Base-by-base conservation (phyloP, 2,329 filamentous ascomycete genomes). In the Aaosphaeria pasadenensis region DNA sequence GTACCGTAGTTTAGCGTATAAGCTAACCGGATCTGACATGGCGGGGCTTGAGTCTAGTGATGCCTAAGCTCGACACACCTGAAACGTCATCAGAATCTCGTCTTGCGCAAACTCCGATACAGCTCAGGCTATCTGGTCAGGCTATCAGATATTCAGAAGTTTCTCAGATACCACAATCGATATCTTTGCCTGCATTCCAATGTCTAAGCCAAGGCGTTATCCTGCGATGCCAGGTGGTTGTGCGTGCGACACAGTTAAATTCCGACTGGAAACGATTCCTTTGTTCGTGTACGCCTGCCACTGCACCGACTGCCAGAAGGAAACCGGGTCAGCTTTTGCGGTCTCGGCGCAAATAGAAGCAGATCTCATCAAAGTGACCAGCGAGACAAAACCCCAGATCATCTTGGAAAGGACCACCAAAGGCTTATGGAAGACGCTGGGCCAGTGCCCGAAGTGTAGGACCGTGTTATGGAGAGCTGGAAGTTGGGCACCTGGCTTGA, bases 241-340 rank as follows among this genome's bases (percentile, higher is more conserved):
- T 49, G 44, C 51, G 36, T 68, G 65, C 47, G 50, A 45, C n/a
- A 39, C 42, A 2, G 46, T 61, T 30, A 54, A 56, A 5, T 68
- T 63, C 38, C 58, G 63, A 1, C 49, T 68, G 4, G 53, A 62
- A 29, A 60, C 54, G 1, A 53, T 62, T 1, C 65, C 65, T 1
- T 51, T 68, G 28, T 67, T 56, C 53, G 61, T 56, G 47, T 56
- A 58, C 42, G 63, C 63, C 11, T 68, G 65, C 51, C 63, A 68
- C 50, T 68, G 65, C 29, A 31, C 46, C 2, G 58, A 62, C 43
- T 68, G 65, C 46, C 61, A 66, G 38, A 60, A 59, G 24, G 30
- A 41, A 6, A 55, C 58, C 0, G 65, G 65, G 11, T 57, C 55
- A 17, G 60, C 56, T 6, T 68, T 63, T 45, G 49, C 51, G 6